Percentiles rank a stretch among this genome's conserved stretches.
These are phyloP conservation scores for Wickerhamiella occidentalis DNA, from an alignment of 805 yeast species.

Conservation along the genomic window DNA sequence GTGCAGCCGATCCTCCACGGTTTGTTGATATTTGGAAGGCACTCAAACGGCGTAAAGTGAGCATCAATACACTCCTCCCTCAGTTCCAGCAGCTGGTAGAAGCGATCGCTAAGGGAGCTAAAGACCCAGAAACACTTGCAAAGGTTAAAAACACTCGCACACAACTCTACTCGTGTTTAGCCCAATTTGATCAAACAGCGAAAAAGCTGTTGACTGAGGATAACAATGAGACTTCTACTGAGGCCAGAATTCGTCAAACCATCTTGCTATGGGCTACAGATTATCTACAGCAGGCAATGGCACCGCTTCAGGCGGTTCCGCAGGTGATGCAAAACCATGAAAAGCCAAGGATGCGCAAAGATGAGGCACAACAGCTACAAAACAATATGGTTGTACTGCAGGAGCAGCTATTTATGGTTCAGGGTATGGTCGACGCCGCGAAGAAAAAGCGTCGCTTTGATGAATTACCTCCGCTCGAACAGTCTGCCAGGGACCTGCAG, in stretches of 20 bases:
- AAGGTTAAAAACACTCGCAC: slow-evolving; percentile 27
- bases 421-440: slow-evolving; percentile 47
- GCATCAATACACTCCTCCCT: slow-evolving; percentile 34
- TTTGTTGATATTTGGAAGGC: slow-evolving; percentile 33
- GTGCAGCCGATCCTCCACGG: slow-evolving; percentile 27
- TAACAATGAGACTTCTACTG: slow-evolving; percentile 33
- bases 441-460: slow-evolving; percentile 64
- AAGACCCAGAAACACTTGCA: slow-evolving; percentile 10
- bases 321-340: slow-evolving; percentile 28
- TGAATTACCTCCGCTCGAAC: slow-evolving; percentile 50
- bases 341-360: slow-evolving; percentile 21
- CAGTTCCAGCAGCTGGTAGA: slow-evolving; percentile 33
- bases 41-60: slow-evolving; percentile 30
- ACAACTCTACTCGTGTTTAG: slow-evolving; percentile 38
- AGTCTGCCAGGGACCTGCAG: slow-evolving; percentile 46
- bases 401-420: slow-evolving; percentile 68
- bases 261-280: slow-evolving; percentile 44
- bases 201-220: slow-evolving; percentile 31
- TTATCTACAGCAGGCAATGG: slow-evolving; percentile 56
- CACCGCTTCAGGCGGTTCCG: slow-evolving; percentile 52
- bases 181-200: slow-evolving; percentile 39
- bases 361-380: slow-evolving; percentile 16
- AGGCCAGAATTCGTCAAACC: slow-evolving; percentile 37
- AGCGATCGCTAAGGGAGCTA: slow-evolving; percentile 27
- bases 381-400: slow-evolving; percentile 71